phyloP scores from a whole-genome alignment of 1,139 yeast species.

The Debaryomyces coudertii region DNA sequence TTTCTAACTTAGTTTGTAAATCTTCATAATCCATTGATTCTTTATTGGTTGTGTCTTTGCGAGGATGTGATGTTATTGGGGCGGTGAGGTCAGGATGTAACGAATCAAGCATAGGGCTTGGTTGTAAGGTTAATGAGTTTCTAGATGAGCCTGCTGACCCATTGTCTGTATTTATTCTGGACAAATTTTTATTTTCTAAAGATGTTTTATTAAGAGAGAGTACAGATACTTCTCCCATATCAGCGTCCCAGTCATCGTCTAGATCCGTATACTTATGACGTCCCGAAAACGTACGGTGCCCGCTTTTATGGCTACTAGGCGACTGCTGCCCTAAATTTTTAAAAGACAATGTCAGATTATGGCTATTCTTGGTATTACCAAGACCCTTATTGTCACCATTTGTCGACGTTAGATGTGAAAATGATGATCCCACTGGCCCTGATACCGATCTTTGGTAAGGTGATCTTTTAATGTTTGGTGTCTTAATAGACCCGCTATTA shows the following conservation, averaged over 20 bases:
- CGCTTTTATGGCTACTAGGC: constrained; percentile 1
- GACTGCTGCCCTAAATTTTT: constrained; percentile 4
- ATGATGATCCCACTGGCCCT: constrained; percentile 19
- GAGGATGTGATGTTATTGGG: constrained; percentile 15
- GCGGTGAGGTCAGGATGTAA: constrained; percentile 43
- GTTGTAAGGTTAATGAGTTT: constrained; percentile 21
- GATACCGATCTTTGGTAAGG: constrained; percentile 29
- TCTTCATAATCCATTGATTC: constrained; percentile 35
- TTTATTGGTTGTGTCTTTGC: constrained; percentile 15
- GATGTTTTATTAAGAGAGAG: constrained; percentile 8
- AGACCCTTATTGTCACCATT: constrained; percentile 9
- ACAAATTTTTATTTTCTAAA: constrained; percentile 11
- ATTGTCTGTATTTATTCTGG: constrained; percentile 13
- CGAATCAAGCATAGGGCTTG: constrained; percentile 42
- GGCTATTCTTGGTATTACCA: neutral
- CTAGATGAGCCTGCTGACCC: constrained; percentile 13
- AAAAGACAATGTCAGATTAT: constrained; percentile 5
- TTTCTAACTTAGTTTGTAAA: constrained; percentile 42
- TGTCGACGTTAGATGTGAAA: constrained; percentile 18
- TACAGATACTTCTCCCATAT: constrained; percentile 54
- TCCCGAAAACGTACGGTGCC: constrained; percentile 16
- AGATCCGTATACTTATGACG: constrained; percentile 53
- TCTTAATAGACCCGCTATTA: constrained; percentile 12
- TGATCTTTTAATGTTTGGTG: constrained; percentile 11
- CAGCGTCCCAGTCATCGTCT: constrained; percentile 95